Base-by-base conservation (phyloP, 371 early-diverging fungal species). In the Batrachochytrium dendrobatidis region DNA sequence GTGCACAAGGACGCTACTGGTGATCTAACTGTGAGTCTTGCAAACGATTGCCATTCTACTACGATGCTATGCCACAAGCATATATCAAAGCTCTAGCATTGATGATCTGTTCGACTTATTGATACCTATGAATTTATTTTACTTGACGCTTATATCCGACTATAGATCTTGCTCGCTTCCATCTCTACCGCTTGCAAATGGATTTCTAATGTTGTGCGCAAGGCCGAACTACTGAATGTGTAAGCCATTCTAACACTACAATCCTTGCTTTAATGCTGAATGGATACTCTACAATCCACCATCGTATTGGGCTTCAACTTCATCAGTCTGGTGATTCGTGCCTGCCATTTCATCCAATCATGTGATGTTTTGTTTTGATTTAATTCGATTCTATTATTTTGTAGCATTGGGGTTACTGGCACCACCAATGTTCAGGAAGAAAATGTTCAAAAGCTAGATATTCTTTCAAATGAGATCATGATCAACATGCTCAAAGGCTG, bases 121-220 rank as follows among this genome's bases (percentile, higher is more conserved):
- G 17, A 20, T 20, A 15, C 39, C 39, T 20, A 39, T 17, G 17
- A 20, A 15, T 39, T 20, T 15, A 15, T 39, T 20, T 39, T 15
- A 39, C 20, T 20, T 28, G 53, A 12, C 49, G 49, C 49, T 18
- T 12, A 7, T 18, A 6, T 8, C 8, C 49, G 8, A 8, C 6
- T 7, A 22, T 18, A 48, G 49, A 72, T 95, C 24, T 83, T 96
- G 20, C 82, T 97, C 62, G 81, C 84, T 55, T 82, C 95, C 26
- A 89, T 97, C 72, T 91, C 92, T 69, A 82, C 92, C 58, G 94
- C 95, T 35, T 95, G 96, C 83, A 97, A 96, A 75, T 96, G 94
- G 77, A 94, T 97, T 53, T 90, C 92, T 60, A 87, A 92, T 62
- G 90, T 90, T 56, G 96, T 97, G 62, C 86, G 94, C 66, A 94